A percentile compares a stretch with the other conserved stretches of the same genome.
Conservation (phyloP, 2,329 filamentous ascomycete genomes). For the Xylaria sp. region DNA sequence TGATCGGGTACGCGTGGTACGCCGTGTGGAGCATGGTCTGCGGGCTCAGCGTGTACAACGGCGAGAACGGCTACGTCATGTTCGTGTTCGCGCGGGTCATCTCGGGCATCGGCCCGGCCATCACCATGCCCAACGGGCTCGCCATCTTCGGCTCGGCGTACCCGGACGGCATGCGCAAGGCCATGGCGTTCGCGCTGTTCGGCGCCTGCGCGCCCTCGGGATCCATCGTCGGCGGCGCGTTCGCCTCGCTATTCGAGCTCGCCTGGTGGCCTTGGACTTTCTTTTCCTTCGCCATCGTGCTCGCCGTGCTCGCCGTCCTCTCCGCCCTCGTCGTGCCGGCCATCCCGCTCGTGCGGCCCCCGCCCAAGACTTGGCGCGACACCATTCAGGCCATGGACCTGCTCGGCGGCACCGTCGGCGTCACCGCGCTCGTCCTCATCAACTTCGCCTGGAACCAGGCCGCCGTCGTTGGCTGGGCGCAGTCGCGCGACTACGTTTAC, state of each 20-base stretch:
- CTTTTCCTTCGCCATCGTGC: slow-evolving; percentile 33
- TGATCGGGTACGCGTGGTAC: slow-evolving; percentile 48
- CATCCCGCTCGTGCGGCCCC: slow-evolving; percentile 6
- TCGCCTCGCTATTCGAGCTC: slow-evolving; percentile 34
- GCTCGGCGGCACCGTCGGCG: slow-evolving; percentile 40
- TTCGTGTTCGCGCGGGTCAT: slow-evolving; percentile 53
- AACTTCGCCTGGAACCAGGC: slow-evolving; percentile 66
- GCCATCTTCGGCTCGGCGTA: slow-evolving; percentile 59
- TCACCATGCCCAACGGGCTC: slow-evolving; percentile 59
- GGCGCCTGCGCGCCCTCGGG: slow-evolving; percentile 40
- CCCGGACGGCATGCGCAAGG: slow-evolving; percentile 39
- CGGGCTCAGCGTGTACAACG: slow-evolving; percentile 40
- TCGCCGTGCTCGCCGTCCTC: slow-evolving; percentile 30
- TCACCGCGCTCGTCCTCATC: slow-evolving; percentile 55
- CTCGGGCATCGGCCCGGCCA: slow-evolving; percentile 57
- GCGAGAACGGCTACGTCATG: slow-evolving; percentile 28
- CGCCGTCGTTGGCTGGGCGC: slow-evolving; percentile 52
- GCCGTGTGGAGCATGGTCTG: slow-evolving; percentile 43
- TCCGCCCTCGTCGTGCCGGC: slow-evolving; percentile 24
- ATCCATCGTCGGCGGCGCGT: slow-evolving; percentile 34
- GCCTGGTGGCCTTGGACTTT: slow-evolving; percentile 39
- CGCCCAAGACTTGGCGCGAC: neutral
- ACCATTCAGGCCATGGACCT: slow-evolving; percentile 32
- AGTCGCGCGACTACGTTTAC: slow-evolving; percentile 48
- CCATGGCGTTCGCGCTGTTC: slow-evolving; percentile 41